phyloP scores from a whole-genome alignment of 768 basidiomycete genomes.

The Asterophora parasitica region DNA sequence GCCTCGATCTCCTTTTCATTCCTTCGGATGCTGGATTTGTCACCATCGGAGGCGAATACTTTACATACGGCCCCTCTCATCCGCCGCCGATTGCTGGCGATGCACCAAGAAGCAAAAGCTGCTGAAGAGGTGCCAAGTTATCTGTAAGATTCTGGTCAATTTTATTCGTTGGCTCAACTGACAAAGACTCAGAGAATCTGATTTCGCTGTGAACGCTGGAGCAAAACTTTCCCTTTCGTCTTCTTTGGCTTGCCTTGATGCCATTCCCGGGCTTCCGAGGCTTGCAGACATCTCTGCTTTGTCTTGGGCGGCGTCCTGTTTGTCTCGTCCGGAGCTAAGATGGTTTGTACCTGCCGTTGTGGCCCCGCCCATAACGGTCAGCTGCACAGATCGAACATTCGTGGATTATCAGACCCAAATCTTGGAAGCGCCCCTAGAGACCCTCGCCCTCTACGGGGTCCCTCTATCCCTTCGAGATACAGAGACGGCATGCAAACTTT shows the following conservation, averaged over 20 bases:
- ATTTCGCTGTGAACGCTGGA: constrained; percentile 40
- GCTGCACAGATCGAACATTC: constrained; percentile 75
- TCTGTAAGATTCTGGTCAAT: constrained; percentile 30
- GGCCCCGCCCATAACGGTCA: constrained; percentile 75
- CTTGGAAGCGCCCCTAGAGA: constrained; percentile 67
- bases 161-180: background rate
- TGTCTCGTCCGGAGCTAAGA: constrained; percentile 73
- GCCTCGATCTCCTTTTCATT: constrained; percentile 70
- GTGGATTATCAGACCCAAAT: constrained; percentile 60
- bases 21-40: constrained; percentile 59
- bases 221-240: constrained; percentile 28
- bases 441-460: constrained; percentile 80
- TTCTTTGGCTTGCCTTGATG: constrained; percentile 26
- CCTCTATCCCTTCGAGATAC: constrained; percentile 63
- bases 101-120: constrained; percentile 38
- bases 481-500: constrained; percentile 41
- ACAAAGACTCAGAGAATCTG: constrained; percentile 41
- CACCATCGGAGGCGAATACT: constrained; percentile 60
- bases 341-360: constrained; percentile 86
- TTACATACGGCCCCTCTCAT: constrained; percentile 60
- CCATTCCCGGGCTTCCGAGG: constrained; percentile 42
- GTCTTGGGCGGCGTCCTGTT: constrained; percentile 70
- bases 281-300: constrained; percentile 57
- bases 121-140: constrained; percentile 38
- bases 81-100: constrained; percentile 44